Conservation (phyloP, 257 asterid species). For the Cordia subcordata region DNA sequence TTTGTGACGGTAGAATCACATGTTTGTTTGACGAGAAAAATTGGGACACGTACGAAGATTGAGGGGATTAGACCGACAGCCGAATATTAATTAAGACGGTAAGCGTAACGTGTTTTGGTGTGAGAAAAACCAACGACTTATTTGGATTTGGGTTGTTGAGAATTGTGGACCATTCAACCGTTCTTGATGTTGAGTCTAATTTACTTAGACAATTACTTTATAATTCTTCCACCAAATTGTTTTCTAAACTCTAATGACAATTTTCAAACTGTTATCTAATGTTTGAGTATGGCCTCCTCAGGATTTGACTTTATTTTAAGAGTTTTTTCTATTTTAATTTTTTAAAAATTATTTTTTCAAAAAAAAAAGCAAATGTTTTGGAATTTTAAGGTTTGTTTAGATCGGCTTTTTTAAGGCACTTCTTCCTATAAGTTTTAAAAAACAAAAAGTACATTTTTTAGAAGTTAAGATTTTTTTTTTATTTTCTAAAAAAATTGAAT, state of each 20-base stretch:
- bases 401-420: no score
- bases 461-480: no score
- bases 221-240: neutral
- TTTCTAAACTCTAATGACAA: neutral
- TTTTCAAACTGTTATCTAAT: neutral
- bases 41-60: neutral
- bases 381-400: no score
- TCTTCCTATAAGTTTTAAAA: no score
- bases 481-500: no score
- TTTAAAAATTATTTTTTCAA: no score
- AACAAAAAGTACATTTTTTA: no score
- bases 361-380: no score
- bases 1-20: neutral
- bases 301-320: no score
- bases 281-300: no score
- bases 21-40: conserved; percentile 1
- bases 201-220: neutral
- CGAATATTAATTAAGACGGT: conserved; percentile 3
- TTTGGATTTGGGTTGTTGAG: conserved; percentile 10
- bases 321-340: no score
- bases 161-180: conserved; percentile 8
- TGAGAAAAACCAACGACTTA: neutral
- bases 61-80: conserved; percentile 24
- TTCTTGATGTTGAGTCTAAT: conserved; percentile 1
- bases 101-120: neutral